Base-by-base conservation (phyloP, 106 monocot genomes). In the Allium cepa region DNA sequence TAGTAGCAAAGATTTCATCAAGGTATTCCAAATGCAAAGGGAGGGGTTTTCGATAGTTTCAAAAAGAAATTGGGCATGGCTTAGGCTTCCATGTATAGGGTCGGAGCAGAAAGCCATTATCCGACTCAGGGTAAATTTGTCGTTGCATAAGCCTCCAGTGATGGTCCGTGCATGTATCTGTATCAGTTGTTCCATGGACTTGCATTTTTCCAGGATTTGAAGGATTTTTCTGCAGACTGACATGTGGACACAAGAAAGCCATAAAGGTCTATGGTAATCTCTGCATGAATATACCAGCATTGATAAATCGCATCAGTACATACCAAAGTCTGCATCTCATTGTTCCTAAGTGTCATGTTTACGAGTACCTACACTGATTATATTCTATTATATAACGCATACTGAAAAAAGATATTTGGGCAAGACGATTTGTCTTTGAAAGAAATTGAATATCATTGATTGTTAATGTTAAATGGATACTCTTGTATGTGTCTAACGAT, bases 21-120 rank as follows among this genome's bases (percentile, higher is more conserved):
- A 76, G 69, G 83, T 83, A 76, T 83, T 83, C 3, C 59, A 22
- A 61, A 79, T 59, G 72, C 76, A 83, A 22, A 79, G 72, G 4
- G 72, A 69, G 14, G 83, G 79, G 53, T 49, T 51, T 7, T n/a
- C 13, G 17, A 57, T 73, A 7, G 50, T 51, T 11, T 53, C 11
- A 53, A 73, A 83, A 17, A 83, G 66, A 12, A 71, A 13, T 9
- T 52, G 71, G 14, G 83, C 75, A 47, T 83, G 71, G 63, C 1
- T 26, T 26, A 79, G 58, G 72, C 69, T 53, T 28, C 73, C 77
- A 47, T 13, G 63, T 13, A 9, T n/a, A 9, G 78, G 83, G 56
- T 76, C 48, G 3, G 79, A 75, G 53, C 83, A 79, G 64, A 82
- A 70, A 36, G 64, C 77, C 69, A 82, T 36, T 53, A 77, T 59